phyloP scores from a whole-genome alignment of 208 protist species.

The Acanthamoeba healyi region DNA sequence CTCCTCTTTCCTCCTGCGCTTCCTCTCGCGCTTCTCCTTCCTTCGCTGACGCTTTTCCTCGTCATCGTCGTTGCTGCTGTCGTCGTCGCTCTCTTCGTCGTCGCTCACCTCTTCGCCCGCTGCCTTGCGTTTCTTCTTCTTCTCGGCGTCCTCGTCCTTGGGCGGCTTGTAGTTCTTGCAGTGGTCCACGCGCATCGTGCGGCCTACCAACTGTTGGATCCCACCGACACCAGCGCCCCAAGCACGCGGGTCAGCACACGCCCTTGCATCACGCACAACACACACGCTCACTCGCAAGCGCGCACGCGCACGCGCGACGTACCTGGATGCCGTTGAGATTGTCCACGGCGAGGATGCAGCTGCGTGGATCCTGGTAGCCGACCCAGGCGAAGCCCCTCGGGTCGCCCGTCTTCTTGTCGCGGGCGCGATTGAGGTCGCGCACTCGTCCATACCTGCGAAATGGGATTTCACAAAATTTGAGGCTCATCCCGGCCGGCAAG shows the following conservation, averaged over 20 bases:
- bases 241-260: too few relatives aligned
- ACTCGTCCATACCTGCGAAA: slow-evolving; percentile 83
- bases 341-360: slow-evolving; percentile 93
- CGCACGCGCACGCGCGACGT: neutral
- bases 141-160: slow-evolving; percentile 29
- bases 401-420: slow-evolving; percentile 90
- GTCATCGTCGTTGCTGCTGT: neutral
- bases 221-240: neutral
- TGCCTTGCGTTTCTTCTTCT: slow-evolving; percentile 64
- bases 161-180: slow-evolving; percentile 76
- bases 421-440: slow-evolving; percentile 89
- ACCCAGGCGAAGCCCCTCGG: slow-evolving; percentile 90
- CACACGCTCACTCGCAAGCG: neutral
- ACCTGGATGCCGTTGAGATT: slow-evolving; percentile 94
- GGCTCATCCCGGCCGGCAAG: neutral
- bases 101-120: slow-evolving; percentile 18
- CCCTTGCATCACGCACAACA: neutral
- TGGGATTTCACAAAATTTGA: neutral
- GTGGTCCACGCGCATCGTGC: slow-evolving; percentile 82
- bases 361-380: slow-evolving; percentile 92
- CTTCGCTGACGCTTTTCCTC: neutral
- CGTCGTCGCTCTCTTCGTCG: neutral
- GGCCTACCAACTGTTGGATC: slow-evolving; percentile 16
- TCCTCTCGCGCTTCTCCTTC: slow-evolving; percentile 13
- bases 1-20: slow-evolving; percentile 25